These are phyloP conservation scores for Microbotryum intermedium DNA, from an alignment of 1,284 basidiomycete species.

Conservation along the genomic window DNA sequence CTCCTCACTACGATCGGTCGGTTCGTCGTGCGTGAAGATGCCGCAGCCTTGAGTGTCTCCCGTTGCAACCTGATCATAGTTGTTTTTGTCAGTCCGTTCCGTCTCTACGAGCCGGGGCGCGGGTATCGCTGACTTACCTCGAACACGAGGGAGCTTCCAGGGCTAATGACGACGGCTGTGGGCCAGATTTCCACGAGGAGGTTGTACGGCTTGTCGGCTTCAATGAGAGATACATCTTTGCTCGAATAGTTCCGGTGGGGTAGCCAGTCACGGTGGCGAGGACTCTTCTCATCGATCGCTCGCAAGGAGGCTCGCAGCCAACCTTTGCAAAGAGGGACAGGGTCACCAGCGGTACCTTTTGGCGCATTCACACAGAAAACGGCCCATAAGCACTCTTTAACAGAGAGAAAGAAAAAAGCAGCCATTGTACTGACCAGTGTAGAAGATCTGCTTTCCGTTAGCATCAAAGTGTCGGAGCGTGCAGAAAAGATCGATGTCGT, in stretches of 20 bases:
- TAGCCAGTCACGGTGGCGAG: constrained; percentile 31
- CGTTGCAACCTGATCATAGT: constrained; percentile 1
- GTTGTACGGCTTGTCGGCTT: constrained; percentile 29
- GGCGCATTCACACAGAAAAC: neutral
- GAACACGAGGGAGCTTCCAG: constrained; percentile 33
- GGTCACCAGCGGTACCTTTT: constrained; percentile 36
- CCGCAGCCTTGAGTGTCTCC: constrained; percentile 29
- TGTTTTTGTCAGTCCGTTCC: neutral
- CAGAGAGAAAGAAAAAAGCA: neutral
- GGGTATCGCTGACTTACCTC: constrained; percentile 24
- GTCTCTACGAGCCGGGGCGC: neutral
- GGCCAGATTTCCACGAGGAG: constrained; percentile 39
- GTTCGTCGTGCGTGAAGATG: constrained; percentile 29
- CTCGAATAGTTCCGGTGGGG: constrained; percentile 35
- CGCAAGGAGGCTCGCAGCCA: constrained; percentile 38
- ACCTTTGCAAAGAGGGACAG: constrained; percentile 37
- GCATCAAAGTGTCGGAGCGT: constrained; percentile 37
- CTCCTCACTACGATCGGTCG: constrained; percentile 9
- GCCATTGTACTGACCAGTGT: constrained; percentile 30
- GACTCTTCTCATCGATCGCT: constrained; percentile 29
- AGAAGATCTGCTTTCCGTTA: constrained; percentile 37
- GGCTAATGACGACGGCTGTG: constrained; percentile 34
- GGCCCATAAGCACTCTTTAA: no score
- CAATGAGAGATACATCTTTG: constrained; percentile 32
- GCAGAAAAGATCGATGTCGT: constrained; percentile 38